Evolutionary conservation across 345 rosid genomes (phyloP), one percentile per base, ranked within the genome.

Genomic region (Arabidopsis thaliana): DNA sequence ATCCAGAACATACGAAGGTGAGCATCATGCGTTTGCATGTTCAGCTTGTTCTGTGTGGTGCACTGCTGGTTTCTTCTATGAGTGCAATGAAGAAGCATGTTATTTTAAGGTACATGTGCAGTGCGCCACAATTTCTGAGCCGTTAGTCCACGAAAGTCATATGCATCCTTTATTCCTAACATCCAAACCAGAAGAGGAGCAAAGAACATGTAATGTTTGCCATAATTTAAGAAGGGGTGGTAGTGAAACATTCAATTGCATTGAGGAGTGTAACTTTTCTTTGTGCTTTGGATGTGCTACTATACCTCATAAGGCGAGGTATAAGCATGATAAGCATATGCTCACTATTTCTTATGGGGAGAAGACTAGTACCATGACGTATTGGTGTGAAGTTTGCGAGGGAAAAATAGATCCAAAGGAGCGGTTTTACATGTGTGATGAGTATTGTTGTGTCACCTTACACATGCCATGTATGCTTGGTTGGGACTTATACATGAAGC

Each of bases 371-470:
- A 61, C 38, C 9, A 24, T 4, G 51, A 25, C 3, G 0, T 6
- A 16, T 11, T 72, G 52, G 69, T 62, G 69, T 38, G 69, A 61
- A 14, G 33, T 0, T 52, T 73, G 77, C 11, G 63, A 63, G 5
- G 0, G 0, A 0, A 0, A 30, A 1, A 10, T 56, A 32, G 2
- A 56, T 24, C 22, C 32, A 0, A n/a, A 38, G 0, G 0, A n/a
- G 4, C 2, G 36, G n/a, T 24, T 51, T 53, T 67, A 53, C 5
- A 14, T 0, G 37, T 67, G 51, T 5, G 62, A 40, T 23, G 61
- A 55, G 32, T 6, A 48, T 0, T 68, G 72, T 53, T 68, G 62
- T 52, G 72, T 68, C n/a, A 68, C 51, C 1, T 0, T 68, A 14
- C 72, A 68, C 22, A 13, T 66, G 7, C 0, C 6, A 1, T 66